These are phyloP conservation scores for Fusarium secorum DNA, from an alignment of 2,329 filamentous ascomycete species.

Conservation along the genomic window DNA sequence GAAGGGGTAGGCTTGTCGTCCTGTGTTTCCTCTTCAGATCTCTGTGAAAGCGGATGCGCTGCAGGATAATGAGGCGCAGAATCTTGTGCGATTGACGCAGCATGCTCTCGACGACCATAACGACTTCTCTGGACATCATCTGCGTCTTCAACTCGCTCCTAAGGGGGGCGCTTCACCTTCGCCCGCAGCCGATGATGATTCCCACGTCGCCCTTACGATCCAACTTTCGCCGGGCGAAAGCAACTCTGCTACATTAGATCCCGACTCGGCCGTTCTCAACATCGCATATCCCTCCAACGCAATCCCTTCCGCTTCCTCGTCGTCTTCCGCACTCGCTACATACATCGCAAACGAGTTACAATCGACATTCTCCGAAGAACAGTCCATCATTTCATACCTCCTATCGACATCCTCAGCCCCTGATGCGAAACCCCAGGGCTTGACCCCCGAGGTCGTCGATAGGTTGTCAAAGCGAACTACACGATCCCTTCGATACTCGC, in stretches of 20 bases:
- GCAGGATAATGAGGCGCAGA: conserved; percentile 71
- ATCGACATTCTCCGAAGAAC: conserved; percentile 84
- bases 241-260: conserved; percentile 69
- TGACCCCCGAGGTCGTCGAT: conserved; percentile 61
- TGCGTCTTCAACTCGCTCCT: conserved; percentile 60
- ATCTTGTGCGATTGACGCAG: conserved; percentile 82
- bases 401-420: conserved; percentile 64
- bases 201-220: conserved; percentile 71
- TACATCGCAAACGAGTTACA: conserved; percentile 83
- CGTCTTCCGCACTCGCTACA: conserved; percentile 75
- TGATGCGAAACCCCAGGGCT: conserved; percentile 54
- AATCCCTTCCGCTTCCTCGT: conserved; percentile 70
- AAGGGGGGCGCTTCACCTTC: conserved; percentile 32
- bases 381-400: conserved; percentile 81
- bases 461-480: conserved; percentile 75
- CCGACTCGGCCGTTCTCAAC: conserved; percentile 75
- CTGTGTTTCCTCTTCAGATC: conserved; percentile 87
- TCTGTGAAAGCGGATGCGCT: conserved; percentile 75
- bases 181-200: conserved; percentile 49
- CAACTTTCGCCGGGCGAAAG: conserved; percentile 71
- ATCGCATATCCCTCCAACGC: conserved; percentile 78
- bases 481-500: conserved; percentile 86
- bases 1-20: conserved; percentile 77
- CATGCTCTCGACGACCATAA: conserved; percentile 86
- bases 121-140: conserved; percentile 83